phyloP scores from a whole-genome alignment of 129 eudicot genomes.

The Heracleum sosnowskyi region DNA sequence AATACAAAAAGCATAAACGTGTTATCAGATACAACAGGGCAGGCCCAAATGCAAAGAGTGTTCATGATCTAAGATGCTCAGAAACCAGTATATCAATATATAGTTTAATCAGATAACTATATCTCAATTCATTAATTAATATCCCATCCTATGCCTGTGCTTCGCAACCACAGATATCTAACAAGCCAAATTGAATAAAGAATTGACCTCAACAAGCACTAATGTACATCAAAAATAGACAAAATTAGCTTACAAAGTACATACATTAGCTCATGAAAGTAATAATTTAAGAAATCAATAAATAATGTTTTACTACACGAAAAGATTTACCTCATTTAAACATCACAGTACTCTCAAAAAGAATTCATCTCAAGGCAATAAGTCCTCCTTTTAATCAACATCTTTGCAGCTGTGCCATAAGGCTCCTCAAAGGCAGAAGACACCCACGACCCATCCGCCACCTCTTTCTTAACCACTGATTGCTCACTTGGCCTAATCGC shows the following conservation, averaged over 20 bases:
- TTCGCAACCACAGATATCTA: neutral
- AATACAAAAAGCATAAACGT: neutral
- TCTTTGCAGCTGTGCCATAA: constrained; percentile 79
- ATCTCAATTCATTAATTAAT: too few relatives aligned
- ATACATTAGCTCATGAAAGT: neutral
- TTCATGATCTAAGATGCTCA: neutral
- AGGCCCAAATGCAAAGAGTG: neutral
- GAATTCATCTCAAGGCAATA: constrained; percentile 93
- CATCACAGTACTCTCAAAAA: constrained; percentile 28
- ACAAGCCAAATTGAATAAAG: neutral
- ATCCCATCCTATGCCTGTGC: too few relatives aligned
- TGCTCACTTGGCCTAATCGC: constrained; percentile 92
- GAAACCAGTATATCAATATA: too few relatives aligned
- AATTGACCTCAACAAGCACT: too few relatives aligned
- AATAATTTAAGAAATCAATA: neutral
- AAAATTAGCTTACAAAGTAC: neutral
- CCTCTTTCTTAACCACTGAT: constrained; percentile 47
- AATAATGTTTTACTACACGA: neutral
- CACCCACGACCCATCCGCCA: constrained; percentile 73
- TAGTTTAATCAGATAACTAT: too few relatives aligned
- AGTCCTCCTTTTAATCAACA: constrained; percentile 87
- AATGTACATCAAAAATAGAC: neutral
- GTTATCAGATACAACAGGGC: neutral
- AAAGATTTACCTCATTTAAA: constrained; percentile 19
- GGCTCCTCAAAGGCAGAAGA: constrained; percentile 87